Evolutionary conservation across 257 asterid species (phyloP).

Genomic region (Salvia splendens): DNA sequence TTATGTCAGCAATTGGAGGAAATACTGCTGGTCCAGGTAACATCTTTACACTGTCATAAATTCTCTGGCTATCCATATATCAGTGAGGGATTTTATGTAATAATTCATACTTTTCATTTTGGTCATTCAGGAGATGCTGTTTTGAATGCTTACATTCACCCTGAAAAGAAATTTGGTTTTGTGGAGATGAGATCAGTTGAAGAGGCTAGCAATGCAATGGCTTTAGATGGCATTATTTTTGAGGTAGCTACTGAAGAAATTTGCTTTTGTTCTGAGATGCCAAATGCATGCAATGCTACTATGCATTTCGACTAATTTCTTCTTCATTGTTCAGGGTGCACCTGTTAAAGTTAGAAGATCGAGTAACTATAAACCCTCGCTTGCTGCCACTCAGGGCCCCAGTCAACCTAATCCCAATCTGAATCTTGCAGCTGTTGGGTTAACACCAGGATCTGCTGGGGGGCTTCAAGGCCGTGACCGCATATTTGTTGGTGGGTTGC

Average conservation of each 20-base stretch:
- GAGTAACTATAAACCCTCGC: constrained; percentile 92
- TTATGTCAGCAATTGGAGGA: constrained; percentile 96
- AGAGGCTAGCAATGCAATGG: constrained; percentile 99
- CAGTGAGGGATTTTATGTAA: constrained; percentile 1
- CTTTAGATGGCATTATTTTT: constrained; percentile 90
- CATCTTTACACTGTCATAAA: constrained; percentile 13
- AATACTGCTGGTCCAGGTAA: constrained; percentile 99
- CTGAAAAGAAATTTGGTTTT: constrained; percentile 92
- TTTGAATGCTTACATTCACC: constrained; percentile 87
- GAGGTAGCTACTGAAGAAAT: constrained; percentile 77
- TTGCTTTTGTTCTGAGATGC: neutral
- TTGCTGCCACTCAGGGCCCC: constrained; percentile 97
- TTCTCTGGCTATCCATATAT: neutral
- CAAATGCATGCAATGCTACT: neutral
- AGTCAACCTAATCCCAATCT: constrained; percentile 90
- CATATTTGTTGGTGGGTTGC: constrained; percentile 93
- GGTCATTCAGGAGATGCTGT: constrained; percentile 87
- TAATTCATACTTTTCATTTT: constrained; percentile 3
- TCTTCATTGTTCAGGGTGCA: constrained; percentile 67
- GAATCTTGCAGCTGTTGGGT: constrained; percentile 90
- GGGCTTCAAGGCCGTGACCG: constrained; percentile 99
- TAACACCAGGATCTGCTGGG: constrained; percentile 88
- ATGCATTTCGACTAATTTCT: neutral
- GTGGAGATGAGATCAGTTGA: constrained; percentile 99
- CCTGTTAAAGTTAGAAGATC: constrained; percentile 99